Percentiles rank a stretch among this genome's conserved stretches.
Conservation (phyloP, 2,329 filamentous ascomycete species). For the Fusarium guadeloupense region DNA sequence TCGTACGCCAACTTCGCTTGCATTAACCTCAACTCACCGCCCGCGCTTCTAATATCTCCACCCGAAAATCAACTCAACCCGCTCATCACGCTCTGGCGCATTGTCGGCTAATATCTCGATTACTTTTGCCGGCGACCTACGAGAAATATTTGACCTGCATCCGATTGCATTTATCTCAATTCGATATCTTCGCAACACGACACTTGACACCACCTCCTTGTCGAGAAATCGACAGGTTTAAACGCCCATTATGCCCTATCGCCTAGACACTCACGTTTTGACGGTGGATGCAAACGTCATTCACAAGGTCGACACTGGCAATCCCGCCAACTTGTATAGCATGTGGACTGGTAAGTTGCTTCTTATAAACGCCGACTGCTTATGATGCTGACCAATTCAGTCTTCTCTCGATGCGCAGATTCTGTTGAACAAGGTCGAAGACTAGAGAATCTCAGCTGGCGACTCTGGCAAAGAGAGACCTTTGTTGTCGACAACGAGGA, state of each 20-base stretch:
- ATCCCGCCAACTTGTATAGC: constrained; percentile 91
- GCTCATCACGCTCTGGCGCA: constrained; percentile 28
- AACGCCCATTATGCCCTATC: constrained; percentile 76
- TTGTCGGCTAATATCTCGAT: constrained; percentile 35
- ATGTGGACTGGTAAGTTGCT: constrained; percentile 91
- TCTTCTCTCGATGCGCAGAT: constrained; percentile 93
- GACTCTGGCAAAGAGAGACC: constrained; percentile 87
- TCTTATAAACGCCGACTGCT: neutral
- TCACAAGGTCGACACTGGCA: constrained; percentile 92
- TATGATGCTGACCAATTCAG: constrained; percentile 59
- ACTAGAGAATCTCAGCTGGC: constrained; percentile 95
- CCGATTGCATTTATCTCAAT: constrained; percentile 17
- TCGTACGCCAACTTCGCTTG: constrained; percentile 21
- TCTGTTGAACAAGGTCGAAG: constrained; percentile 92
- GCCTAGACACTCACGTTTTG: constrained; percentile 84
- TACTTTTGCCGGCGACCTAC: constrained; percentile 31
- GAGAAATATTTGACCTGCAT: neutral
- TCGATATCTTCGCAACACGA: constrained; percentile 9
- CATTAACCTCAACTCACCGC: constrained; percentile 12
- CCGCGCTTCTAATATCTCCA: constrained; percentile 10
- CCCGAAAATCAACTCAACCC: constrained; percentile 6
- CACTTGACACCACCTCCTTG: constrained; percentile 46
- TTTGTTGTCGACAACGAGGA: constrained; percentile 77
- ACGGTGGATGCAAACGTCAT: constrained; percentile 92
- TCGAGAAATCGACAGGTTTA: constrained; percentile 47